Conservation (phyloP, 345 rosid genomes). For the Carallia pectinifolia region DNA sequence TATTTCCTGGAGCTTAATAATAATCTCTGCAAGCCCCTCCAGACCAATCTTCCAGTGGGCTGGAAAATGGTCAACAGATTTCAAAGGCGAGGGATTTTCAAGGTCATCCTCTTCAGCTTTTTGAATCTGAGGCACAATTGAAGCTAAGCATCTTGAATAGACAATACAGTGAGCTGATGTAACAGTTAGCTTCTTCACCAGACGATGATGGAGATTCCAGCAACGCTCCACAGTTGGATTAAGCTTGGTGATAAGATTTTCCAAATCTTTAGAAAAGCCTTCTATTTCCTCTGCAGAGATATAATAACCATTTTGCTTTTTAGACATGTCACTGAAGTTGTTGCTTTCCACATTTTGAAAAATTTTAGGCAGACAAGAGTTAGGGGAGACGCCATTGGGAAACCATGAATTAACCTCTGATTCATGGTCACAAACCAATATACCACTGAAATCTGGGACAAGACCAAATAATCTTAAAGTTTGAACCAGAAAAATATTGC, state of each 20-base stretch:
- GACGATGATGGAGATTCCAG: constrained; percentile 62
- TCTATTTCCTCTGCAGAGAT: constrained; percentile 48
- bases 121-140: constrained; percentile 35
- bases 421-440: constrained; percentile 22
- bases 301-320: constrained; percentile 24
- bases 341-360: constrained; percentile 32
- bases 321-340: constrained; percentile 20
- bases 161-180: constrained; percentile 56
- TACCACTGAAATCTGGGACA: constrained; percentile 30
- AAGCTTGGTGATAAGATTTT: constrained; percentile 46
- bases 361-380: constrained; percentile 26
- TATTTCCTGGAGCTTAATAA: constrained; percentile 45
- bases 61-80: constrained; percentile 34
- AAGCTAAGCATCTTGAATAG: constrained; percentile 54
- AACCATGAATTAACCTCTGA: constrained; percentile 39
- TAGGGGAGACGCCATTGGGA: constrained; percentile 40
- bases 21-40: constrained; percentile 52
- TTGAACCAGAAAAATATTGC: constrained; percentile 51
- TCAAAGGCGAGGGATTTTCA: constrained; percentile 30
- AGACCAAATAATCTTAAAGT: constrained; percentile 38
- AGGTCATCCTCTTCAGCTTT: constrained; percentile 31
- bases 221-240: constrained; percentile 52
- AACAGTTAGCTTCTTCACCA: constrained; percentile 53
- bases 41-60: constrained; percentile 49
- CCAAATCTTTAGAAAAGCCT: constrained; percentile 50